Base-by-base conservation (phyloP, 108 stramenopile species). In the Fragilariopsis cylindrus region DNA sequence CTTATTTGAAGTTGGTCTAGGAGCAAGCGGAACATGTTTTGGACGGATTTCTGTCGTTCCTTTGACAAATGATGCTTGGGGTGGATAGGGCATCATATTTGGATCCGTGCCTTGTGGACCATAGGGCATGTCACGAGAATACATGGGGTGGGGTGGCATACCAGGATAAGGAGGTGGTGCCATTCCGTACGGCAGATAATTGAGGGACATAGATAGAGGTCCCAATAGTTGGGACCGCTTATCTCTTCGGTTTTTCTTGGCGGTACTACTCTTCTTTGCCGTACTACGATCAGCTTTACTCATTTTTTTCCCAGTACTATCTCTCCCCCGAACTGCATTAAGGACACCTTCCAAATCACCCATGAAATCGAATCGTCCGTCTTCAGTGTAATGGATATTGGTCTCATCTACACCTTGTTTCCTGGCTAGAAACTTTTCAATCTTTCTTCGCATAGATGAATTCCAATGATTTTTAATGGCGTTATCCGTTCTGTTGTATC, bases 381-480 rank as follows among this genome's bases (percentile, higher is more conserved):
- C 96, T 30, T 83, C 87, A 4, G 79, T 80, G 67, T 79, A 81
- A 4, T 76, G 63, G 21, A 87, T 77, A 63, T 78, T 75, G 15
- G 68, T 41, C 57, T 83, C 79, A 47, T 88, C 81, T 18, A 79
- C 73, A 4, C 81, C 85, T 69, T 83, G 74, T 57, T 85, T 87
- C 57, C 79, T 77, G 40, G 87, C 75, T 49, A 93, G 49, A 66
- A 86, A 87, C 69, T 89, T 88, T 73, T 93, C 89, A 49, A 93
- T 85, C 73, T 92, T 92, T 63, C 87, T 70, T 65, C 92, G 88
- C 89, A 95, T 95, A 70, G 87, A 87, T 0, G 93, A 92, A 76
- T 98, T 96, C 97, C 97, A 98, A 72, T 96, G 96, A 77, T 97
- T 97, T 80, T 97, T 99, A 74, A 99, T 98, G 54, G 97, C 95